These are phyloP conservation scores for Solanum arcanum DNA, from an alignment of 257 asterid species.

Conservation along the genomic window DNA sequence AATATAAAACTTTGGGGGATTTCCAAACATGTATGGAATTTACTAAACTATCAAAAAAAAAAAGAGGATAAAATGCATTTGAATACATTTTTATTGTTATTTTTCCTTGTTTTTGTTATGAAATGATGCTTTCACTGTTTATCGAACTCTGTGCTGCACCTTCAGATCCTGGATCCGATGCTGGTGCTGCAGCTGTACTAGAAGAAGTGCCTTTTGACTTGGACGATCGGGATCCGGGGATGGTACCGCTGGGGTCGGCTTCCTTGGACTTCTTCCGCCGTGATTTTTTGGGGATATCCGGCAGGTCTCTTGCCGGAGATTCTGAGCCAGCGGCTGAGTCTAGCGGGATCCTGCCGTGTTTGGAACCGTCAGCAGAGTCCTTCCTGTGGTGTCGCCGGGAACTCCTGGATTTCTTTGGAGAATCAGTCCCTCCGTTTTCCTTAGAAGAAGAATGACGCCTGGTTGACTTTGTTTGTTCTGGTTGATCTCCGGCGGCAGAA, in stretches of 20 bases:
- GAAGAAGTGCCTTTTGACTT: slow-evolving; percentile 12
- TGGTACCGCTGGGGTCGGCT: slow-evolving; percentile 1
- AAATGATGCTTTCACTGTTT: neutral
- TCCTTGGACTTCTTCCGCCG: slow-evolving; percentile 40
- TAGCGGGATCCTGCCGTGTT: slow-evolving; percentile 5
- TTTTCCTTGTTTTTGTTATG: neutral
- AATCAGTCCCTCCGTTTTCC: slow-evolving; percentile 14
- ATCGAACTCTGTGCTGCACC: neutral
- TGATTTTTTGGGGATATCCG: slow-evolving; percentile 33
- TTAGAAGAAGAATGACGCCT: slow-evolving; percentile 31
- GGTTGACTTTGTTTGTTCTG: slow-evolving; percentile 30
- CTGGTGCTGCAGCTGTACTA: slow-evolving; percentile 1
- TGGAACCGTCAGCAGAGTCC: slow-evolving; percentile 30
- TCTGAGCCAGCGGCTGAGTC: slow-evolving; percentile 13
- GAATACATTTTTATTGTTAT: neutral
- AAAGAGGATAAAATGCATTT: neutral
- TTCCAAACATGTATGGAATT: neutral
- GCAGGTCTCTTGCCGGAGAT: slow-evolving; percentile 17
- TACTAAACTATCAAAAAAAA: neutral
- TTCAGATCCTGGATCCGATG: neutral
- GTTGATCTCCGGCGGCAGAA: slow-evolving; percentile 12
- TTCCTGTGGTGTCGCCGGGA: slow-evolving; percentile 41
- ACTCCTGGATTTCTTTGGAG: slow-evolving; percentile 29
- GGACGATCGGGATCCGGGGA: slow-evolving; percentile 3
- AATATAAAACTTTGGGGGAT: neutral